These are phyloP conservation scores for Aspergillus fumigatiaffinis DNA, from an alignment of 2,329 filamentous ascomycete species.

Conservation along the genomic window DNA sequence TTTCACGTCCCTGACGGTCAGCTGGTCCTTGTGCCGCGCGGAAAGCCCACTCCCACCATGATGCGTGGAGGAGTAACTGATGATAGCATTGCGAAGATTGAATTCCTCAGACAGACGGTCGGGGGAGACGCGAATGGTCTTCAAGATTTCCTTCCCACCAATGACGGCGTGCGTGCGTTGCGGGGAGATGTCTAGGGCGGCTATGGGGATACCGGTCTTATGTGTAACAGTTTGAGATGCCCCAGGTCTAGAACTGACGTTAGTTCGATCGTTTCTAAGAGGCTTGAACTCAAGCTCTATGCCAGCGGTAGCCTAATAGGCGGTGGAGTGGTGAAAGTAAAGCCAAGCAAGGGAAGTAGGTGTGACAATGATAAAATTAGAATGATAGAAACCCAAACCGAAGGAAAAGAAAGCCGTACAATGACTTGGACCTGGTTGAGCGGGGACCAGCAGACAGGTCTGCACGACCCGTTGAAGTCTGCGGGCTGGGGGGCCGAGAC, in stretches of 20 bases:
- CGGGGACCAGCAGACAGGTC: constrained; percentile 26
- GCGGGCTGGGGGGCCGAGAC: constrained; percentile 51
- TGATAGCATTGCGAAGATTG: constrained; percentile 59
- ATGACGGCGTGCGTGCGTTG: constrained; percentile 61
- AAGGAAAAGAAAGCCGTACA: constrained; percentile 29
- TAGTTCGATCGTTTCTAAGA: neutral
- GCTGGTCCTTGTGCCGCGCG: constrained; percentile 53
- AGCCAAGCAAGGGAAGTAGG: constrained; percentile 4
- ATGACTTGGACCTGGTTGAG: constrained; percentile 35
- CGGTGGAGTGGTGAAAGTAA: constrained; percentile 1
- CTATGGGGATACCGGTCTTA: constrained; percentile 61
- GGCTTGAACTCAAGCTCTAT: neutral
- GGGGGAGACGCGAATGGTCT: constrained; percentile 58
- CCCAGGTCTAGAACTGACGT: constrained; percentile 34
- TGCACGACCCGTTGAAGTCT: constrained; percentile 36
- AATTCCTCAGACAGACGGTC: constrained; percentile 58
- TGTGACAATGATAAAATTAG: neutral
- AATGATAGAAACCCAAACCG: constrained; percentile 13
- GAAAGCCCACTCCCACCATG: constrained; percentile 42
- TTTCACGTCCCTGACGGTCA: constrained; percentile 63
- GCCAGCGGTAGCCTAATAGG: neutral
- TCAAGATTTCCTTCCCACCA: constrained; percentile 63
- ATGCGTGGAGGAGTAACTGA: constrained; percentile 53
- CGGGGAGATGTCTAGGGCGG: constrained; percentile 61
- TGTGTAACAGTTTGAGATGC: constrained; percentile 56